phyloP scores from a whole-genome alignment of 2,329 filamentous ascomycete genomes.

The Aspergillus melleus region DNA sequence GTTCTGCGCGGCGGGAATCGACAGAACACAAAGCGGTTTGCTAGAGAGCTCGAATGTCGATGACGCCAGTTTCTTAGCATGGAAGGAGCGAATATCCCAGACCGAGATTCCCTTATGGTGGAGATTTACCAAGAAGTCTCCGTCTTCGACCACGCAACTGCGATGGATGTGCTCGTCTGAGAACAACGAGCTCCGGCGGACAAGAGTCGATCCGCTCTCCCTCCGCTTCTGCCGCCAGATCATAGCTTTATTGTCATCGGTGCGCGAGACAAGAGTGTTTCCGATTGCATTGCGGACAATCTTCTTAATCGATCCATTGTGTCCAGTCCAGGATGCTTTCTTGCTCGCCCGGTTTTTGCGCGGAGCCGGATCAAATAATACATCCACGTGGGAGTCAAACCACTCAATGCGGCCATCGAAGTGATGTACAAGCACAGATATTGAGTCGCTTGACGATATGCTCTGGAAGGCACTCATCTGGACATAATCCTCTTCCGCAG shows the following conservation, averaged over 20 bases:
- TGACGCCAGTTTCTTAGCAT: conserved; percentile 60
- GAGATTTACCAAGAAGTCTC: conserved; percentile 77
- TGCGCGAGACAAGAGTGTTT: conserved; percentile 76
- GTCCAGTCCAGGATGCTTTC: conserved; percentile 76
- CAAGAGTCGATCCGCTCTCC: conserved; percentile 55
- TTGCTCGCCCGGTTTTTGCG: conserved; percentile 60
- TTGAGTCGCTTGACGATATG: conserved; percentile 57
- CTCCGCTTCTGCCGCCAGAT: conserved; percentile 72
- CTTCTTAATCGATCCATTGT: conserved; percentile 77
- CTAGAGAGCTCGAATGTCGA: conserved; percentile 62
- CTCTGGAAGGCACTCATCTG: conserved; percentile 75
- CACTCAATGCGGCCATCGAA: conserved; percentile 84
- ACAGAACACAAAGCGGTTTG: conserved; percentile 76
- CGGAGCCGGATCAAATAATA: conserved; percentile 73
- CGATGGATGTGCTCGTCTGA: conserved; percentile 73
- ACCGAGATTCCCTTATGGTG: conserved; percentile 69
- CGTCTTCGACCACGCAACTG: conserved; percentile 74
- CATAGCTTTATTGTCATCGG: conserved; percentile 73
- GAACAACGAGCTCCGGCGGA: conserved; percentile 67
- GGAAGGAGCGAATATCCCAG: conserved; percentile 71
- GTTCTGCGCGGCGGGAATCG: conserved; percentile 62
- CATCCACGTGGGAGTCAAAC: conserved; percentile 74
- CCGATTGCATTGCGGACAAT: conserved; percentile 84
- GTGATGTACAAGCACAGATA: conserved; percentile 76
- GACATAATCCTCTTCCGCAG: conserved; percentile 55